phyloP scores from a whole-genome alignment of 805 yeast genomes.

The Tetrapisispora taiwanensis region DNA sequence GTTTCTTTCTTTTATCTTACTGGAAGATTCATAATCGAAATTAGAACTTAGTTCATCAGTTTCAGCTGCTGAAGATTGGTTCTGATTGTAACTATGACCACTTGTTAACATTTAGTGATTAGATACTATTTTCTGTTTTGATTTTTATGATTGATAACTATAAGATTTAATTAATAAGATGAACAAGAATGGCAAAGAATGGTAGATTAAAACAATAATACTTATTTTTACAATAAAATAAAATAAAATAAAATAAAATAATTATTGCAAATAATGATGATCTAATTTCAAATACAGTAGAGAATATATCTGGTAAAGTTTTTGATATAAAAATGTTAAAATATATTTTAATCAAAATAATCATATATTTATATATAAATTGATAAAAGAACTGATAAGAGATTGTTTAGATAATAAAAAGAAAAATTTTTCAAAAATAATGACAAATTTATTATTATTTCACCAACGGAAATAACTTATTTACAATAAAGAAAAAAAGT shows the following conservation, averaged over 20 bases:
- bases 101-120: too few relatives aligned
- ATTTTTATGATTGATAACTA: neutral
- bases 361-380: too few relatives aligned
- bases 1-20: neutral
- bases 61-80: neutral
- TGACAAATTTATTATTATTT: neutral
- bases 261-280: too few relatives aligned
- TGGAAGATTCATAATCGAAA: neutral
- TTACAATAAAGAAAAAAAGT: too few relatives aligned
- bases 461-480: neutral
- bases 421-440: neutral
- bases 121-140: neutral
- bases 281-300: too few relatives aligned
- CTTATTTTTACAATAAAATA: neutral
- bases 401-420: neutral
- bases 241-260: neutral
- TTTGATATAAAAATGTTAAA: too few relatives aligned
- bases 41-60: neutral
- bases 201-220: neutral
- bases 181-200: neutral
- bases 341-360: neutral
- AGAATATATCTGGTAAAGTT: too few relatives aligned
- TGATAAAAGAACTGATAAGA: neutral
- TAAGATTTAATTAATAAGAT: neutral
- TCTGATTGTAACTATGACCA: neutral